These are phyloP conservation scores for Leavenworthia alabamica DNA, from an alignment of 345 rosid species.

Conservation along the genomic window DNA sequence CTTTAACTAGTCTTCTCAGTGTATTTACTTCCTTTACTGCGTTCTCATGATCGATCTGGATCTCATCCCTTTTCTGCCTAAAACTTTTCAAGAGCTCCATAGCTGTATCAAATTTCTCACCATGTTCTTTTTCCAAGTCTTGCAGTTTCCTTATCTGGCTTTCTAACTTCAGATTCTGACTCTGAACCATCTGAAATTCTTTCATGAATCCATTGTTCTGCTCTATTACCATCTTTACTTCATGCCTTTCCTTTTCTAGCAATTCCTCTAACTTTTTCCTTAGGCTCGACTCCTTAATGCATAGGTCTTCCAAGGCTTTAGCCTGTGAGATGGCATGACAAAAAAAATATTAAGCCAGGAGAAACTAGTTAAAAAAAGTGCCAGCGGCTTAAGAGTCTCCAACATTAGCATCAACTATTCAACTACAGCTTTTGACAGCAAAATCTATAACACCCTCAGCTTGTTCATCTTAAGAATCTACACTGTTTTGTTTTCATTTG, in stretches of 20 bases:
- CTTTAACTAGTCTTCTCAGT: constrained; percentile 35
- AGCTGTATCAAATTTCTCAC: constrained; percentile 76
- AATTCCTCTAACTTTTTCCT: constrained; percentile 58
- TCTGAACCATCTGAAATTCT: constrained; percentile 47
- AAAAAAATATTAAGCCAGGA: background rate
- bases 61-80: constrained; percentile 61
- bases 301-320: constrained; percentile 53
- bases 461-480: constrained; percentile 2
- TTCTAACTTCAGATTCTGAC: constrained; percentile 45
- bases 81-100: constrained; percentile 70
- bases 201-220: constrained; percentile 37
- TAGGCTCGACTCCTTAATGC: constrained; percentile 50
- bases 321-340: constrained; percentile 41
- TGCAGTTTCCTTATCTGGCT: constrained; percentile 44
- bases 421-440: background rate
- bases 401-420: background rate
- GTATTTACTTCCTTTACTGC: constrained; percentile 40
- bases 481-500: background rate
- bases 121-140: constrained; percentile 44
- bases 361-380: background rate
- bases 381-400: background rate
- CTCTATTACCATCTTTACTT: constrained; percentile 40
- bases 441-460: background rate
- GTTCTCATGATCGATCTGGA: constrained; percentile 48
- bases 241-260: constrained; percentile 45